phyloP scores from a whole-genome alignment of 208 protist species.

The Sergeia podlipaevii region DNA sequence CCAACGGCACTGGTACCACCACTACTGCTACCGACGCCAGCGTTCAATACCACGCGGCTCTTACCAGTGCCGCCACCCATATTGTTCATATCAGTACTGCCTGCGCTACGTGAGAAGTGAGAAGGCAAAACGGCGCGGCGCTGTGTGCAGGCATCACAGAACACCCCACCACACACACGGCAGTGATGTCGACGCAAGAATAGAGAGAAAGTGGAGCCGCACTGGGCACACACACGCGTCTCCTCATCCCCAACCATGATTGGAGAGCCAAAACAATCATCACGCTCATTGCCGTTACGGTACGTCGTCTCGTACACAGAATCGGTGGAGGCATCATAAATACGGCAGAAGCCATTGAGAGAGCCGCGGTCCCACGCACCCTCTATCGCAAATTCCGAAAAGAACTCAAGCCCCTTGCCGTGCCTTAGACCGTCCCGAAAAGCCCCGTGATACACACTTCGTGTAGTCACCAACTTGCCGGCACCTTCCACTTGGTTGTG shows the following conservation, averaged over 20 bases:
- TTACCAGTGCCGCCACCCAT: conserved; percentile 1
- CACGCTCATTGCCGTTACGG: conserved; percentile 69
- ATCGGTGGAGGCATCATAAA: conserved; percentile 40
- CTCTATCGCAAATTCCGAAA: conserved; percentile 31
- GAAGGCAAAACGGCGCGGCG: conserved; percentile 53
- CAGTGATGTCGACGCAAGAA: conserved; percentile 87
- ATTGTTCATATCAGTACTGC: conserved; percentile 10
- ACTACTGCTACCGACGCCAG: not conserved
- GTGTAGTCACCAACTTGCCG: conserved; percentile 48
- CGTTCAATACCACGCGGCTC: conserved; percentile 4
- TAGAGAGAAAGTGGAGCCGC: conserved; percentile 64
- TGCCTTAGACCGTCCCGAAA: conserved; percentile 58
- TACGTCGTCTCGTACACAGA: conserved; percentile 78
- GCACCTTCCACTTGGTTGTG: conserved; percentile 48
- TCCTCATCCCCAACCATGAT: conserved; percentile 70
- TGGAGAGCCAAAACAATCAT: conserved; percentile 78
- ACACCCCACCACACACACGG: conserved; percentile 89
- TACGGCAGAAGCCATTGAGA: conserved; percentile 45
- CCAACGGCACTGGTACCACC: not conserved
- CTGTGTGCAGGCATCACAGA: conserved; percentile 87
- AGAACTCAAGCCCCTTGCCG: conserved; percentile 62
- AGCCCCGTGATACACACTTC: conserved; percentile 67
- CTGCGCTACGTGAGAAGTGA: conserved; percentile 35
- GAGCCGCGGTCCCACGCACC: conserved; percentile 50
- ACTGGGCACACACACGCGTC: conserved; percentile 63